Evolutionary conservation across 331 rosid genomes (phyloP).

Genomic region (Quercus phellos): DNA sequence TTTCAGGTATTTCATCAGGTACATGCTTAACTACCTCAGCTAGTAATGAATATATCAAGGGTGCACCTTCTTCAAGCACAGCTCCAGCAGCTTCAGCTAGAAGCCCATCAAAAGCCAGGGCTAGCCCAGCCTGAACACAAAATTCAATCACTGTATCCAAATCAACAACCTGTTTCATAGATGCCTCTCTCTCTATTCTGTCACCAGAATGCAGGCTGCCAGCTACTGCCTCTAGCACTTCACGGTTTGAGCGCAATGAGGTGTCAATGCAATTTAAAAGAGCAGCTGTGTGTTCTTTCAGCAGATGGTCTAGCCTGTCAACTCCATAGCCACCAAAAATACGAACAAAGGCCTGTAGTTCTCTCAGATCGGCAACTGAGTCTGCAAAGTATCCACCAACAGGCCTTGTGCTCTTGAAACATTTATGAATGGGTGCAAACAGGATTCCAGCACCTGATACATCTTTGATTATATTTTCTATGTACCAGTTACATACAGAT

Average conservation of each 20-base stretch:
- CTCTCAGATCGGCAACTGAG: constrained; percentile 81
- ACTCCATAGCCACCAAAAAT: constrained; percentile 96
- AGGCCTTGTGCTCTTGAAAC: constrained; percentile 96
- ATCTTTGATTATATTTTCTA: constrained; percentile 88
- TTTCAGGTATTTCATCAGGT: constrained; percentile 84
- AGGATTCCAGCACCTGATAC: constrained; percentile 90
- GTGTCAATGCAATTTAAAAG: constrained; percentile 94
- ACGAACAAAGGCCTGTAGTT: constrained; percentile 79
- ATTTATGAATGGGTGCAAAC: constrained; percentile 82
- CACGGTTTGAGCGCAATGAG: constrained; percentile 81
- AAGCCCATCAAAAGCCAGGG: constrained; percentile 74
- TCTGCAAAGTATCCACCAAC: constrained; percentile 99
- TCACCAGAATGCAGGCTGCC: constrained; percentile 86
- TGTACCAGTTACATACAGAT: constrained; percentile 92
- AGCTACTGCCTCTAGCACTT: constrained; percentile 78
- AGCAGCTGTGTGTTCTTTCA: constrained; percentile 96
- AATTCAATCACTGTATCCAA: constrained; percentile 80
- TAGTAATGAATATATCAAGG: constrained; percentile 72
- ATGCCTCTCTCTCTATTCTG: constrained; percentile 78
- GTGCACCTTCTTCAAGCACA: constrained; percentile 83
- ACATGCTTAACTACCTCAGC: constrained; percentile 73
- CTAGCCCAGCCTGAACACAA: constrained; percentile 89
- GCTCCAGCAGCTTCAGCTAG: constrained; percentile 91
- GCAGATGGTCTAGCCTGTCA: constrained; percentile 83
- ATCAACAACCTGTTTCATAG: constrained; percentile 79